Base-by-base conservation (phyloP, 1,284 basidiomycete species). In the Microbotryomycetes sp. region DNA sequence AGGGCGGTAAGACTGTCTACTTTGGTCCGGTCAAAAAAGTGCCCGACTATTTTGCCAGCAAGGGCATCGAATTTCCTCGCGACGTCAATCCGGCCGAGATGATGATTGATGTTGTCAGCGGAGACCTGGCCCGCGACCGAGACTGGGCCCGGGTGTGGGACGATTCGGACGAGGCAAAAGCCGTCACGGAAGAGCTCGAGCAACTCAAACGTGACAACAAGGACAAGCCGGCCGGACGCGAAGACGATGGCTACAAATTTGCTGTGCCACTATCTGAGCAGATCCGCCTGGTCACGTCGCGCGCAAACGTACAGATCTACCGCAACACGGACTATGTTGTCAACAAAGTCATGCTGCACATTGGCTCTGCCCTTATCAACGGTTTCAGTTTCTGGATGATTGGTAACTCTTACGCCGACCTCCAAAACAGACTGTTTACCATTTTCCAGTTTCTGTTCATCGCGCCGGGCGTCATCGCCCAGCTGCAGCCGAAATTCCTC, bases 361-460 rank as follows among this genome's bases (percentile, higher is more conserved):
- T 72, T 46, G 61, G 60, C 24, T 54, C 73, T 1, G 75, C 72
- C 21, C 61, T 76, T 15, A 71, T 76, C 64, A 73, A 73, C 63
- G 74, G 72, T 21, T 76, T 76, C 62, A 67, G 69, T 48, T 75
- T 61, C 41, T 68, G 18, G 63, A 61, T 31, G 57, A 52, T 54
- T 24, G 61, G 62, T 5, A 50, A 60, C 31, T 26, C 52, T 15
- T 24, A 54, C 5, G 11, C 21, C 3, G 62, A 61, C 31, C 18
- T 67, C 24, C 65, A 67, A 45, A 48, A 73, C 61, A 64, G 71
- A 27, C 55, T 73, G 29, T 74, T 74, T 57, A 73, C 69, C 45
- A 71, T 76, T 52, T 75, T 76, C 71, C 69, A 72, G 46, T 75
- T 75, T 59, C 71, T 73, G 62, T 75, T 75, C 58, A 73, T 76